Percentiles rank a stretch among this genome's conserved stretches.
phyloP scores from a whole-genome alignment of 495 filamentous ascomycete genomes.

The Schizothecium vesticola region DNA sequence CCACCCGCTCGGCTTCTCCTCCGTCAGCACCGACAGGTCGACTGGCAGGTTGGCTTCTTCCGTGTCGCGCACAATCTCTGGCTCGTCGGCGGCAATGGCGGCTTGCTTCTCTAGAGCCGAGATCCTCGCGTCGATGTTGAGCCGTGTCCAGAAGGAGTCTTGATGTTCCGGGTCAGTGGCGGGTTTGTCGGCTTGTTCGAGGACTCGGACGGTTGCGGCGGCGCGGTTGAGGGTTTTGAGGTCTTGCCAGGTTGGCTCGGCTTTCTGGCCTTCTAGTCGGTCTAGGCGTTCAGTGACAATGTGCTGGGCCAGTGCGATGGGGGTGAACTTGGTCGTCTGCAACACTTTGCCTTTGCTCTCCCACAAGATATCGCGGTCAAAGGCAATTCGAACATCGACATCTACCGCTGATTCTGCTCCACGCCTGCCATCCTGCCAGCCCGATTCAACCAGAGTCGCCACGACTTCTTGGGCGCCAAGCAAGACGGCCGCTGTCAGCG shows the following conservation, averaged over 20 bases:
- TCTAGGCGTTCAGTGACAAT: background rate
- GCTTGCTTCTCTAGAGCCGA: background rate
- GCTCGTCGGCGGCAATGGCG: background rate
- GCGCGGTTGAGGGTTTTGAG: background rate
- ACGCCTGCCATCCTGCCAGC: background rate
- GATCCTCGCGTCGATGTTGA: background rate
- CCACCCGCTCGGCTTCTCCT: constrained; percentile 4
- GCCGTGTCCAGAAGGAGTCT: background rate
- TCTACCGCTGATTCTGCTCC: background rate
- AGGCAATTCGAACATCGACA: background rate
- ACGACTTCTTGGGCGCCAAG: background rate
- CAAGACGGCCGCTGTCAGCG: background rate
- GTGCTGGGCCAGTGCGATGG: background rate
- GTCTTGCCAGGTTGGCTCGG: background rate
- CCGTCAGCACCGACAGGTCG: constrained; percentile 8
- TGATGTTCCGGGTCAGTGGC: background rate
- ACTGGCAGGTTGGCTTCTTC: constrained; percentile 4
- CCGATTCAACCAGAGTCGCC: background rate
- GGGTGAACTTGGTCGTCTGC: background rate
- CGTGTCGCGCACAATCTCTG: background rate
- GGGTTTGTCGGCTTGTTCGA: background rate
- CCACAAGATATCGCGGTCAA: background rate
- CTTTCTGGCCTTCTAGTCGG: background rate
- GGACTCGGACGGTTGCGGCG: background rate
- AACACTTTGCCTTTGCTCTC: background rate